Conservation (phyloP, 805 yeast genomes). For the Dipodascus albidus region DNA sequence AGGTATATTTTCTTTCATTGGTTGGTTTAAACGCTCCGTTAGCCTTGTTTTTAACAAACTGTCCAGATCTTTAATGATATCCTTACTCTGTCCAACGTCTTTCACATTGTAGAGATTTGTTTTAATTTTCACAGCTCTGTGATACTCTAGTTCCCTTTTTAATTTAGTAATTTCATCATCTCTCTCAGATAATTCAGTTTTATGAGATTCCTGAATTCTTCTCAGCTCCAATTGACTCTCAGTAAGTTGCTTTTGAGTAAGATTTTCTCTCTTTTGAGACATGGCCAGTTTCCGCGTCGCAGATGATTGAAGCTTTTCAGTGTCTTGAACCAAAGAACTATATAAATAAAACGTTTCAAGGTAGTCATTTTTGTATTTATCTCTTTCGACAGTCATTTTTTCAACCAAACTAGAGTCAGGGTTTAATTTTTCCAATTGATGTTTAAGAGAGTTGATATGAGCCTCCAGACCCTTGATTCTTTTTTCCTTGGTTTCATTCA, state of each 20-base stretch:
- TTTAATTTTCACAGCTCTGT: neutral
- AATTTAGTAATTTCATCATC: neutral
- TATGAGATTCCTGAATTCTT: neutral
- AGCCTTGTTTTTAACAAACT: neutral
- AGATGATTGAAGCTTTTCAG: neutral
- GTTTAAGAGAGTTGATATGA: conserved; percentile 51
- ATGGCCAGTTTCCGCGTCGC: neutral
- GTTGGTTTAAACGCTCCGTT: neutral
- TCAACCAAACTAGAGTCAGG: neutral
- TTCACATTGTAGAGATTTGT: neutral
- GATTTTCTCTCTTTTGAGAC: neutral
- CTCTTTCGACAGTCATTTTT: neutral
- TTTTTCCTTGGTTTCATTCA: conserved; percentile 39
- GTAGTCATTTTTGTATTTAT: neutral
- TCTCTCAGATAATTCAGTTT: neutral
- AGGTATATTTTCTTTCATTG: neutral
- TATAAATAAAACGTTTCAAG: neutral
- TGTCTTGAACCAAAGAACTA: neutral
- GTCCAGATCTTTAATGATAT: neutral
- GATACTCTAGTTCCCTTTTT: neutral
- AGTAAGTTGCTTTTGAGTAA: neutral
- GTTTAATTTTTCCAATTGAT: conserved; percentile 35
- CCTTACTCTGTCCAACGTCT: neutral
- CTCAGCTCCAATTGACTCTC: neutral
- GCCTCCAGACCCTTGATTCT: conserved; percentile 71